Evolutionary conservation across 2,329 filamentous ascomycete genomes (phyloP).

Genomic region (Aspergillus hortae): DNA sequence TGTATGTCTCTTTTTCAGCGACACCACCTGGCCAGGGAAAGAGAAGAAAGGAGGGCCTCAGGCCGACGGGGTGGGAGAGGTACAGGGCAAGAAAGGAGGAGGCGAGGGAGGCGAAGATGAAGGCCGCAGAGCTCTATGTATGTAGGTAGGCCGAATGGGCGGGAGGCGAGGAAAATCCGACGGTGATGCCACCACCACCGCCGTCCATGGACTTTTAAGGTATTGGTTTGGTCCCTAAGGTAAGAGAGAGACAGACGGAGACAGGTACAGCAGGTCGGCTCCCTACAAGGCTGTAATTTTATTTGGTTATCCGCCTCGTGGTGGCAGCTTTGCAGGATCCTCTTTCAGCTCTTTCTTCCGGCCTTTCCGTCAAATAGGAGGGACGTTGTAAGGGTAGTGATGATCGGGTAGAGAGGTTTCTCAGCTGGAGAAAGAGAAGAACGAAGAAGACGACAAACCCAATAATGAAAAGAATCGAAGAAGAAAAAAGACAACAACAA

Average conservation of each 20-base stretch:
- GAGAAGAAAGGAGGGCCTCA: slow-evolving; percentile 2
- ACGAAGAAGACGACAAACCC: slow-evolving; percentile 3
- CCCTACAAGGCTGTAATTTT: slow-evolving; percentile 16
- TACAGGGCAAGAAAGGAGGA: background rate
- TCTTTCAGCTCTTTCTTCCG: too few relatives aligned
- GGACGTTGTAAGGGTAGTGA: background rate
- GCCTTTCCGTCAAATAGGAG: background rate
- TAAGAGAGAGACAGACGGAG: too few relatives aligned
- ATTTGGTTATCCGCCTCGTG: slow-evolving; percentile 7
- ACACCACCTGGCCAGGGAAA: background rate
- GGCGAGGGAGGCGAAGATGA: background rate
- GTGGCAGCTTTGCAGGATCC: background rate
- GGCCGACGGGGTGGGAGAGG: slow-evolving; percentile 1
- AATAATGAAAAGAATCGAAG: slow-evolving; percentile 7
- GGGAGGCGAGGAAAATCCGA: slow-evolving; percentile 4
- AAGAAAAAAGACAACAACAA: slow-evolving; percentile 3
- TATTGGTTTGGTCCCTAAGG: slow-evolving; percentile 9
- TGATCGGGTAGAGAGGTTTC: background rate
- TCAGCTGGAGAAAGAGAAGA: slow-evolving; percentile 10
- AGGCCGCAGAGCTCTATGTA: background rate
- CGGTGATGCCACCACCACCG: slow-evolving; percentile 15
- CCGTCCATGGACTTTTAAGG: slow-evolving; percentile 10
- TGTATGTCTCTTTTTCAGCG: slow-evolving; percentile 8
- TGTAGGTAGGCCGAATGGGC: slow-evolving; percentile 2
- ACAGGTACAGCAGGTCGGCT: background rate